Evolutionary conservation across 75 land plant genomes (phyloP), one percentile per base, ranked within the genome.

Genomic region (Isoetes taiwanensis): DNA sequence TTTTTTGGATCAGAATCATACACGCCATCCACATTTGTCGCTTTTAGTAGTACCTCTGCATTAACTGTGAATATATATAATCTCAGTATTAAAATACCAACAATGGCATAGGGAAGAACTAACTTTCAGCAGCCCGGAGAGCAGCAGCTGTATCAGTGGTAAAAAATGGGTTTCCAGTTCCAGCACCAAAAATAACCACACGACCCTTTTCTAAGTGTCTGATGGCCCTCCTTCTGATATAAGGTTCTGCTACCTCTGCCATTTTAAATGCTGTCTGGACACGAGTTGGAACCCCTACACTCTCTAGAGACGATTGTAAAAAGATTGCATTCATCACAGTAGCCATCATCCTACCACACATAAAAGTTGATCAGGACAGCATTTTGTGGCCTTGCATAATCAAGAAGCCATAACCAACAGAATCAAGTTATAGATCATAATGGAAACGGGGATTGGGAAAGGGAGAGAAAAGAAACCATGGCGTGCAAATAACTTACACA

Each of bases 91-190:
- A 14, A 32, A 37, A 61, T 30, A 14, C 12, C 32, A 20, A 11
- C 57, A 57, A 43, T 19, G 3, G 1, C n/a, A 54, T 41, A 12
- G 14, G 16, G 21, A 43, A 37, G 23, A 10, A 63, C 74, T 75
- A 64, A 91, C 97, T 87, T 68, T 91, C 95, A 30, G 98, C 94
- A 73, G 85, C 78, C 21, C 98, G 89, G 28, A 91, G 81, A 25
- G 98, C 98, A 43, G 98, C 98, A 54, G 98, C 98, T 24, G 98
- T 91, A 61, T 91, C 98, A 30, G 98, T 91, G 14, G 98, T 91
- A 68, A 91, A 91, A 68, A 91, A 87, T 28, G 98, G 98, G 58
- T 91, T 91, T 27, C 95, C 94, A 32, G 85, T 91, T 62, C 98
- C 98, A 65, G 98, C 95, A 41, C 90, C 98, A 69, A 91, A 91